A percentile compares a stretch with the other conserved stretches of the same genome.
phyloP scores from a whole-genome alignment of 225 moss, liverwort and hornwort genomes.

The Pseudisothecium myosuroides region DNA sequence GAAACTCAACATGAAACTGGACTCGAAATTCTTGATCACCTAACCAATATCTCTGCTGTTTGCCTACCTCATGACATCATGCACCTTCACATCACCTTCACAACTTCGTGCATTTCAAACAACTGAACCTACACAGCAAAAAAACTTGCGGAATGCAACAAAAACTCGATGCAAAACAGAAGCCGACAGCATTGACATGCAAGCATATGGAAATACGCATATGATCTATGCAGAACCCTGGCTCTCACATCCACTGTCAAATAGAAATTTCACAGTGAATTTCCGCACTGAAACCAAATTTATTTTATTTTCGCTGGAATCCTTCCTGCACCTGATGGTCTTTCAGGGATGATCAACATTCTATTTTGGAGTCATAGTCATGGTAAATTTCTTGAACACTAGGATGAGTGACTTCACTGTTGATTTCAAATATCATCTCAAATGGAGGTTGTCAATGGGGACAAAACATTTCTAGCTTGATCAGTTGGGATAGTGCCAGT shows the following conservation, averaged over 20 bases:
- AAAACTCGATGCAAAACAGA: background rate
- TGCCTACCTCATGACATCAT: conserved; percentile 38
- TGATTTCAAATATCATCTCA: background rate
- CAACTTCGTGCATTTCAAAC: conserved; percentile 10
- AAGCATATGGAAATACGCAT: background rate
- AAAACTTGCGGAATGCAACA: background rate
- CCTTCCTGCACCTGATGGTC: background rate
- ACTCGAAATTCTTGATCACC: background rate
- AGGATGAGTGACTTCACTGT: background rate
- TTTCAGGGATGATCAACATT: background rate
- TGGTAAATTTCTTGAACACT: background rate
- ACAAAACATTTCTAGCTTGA: background rate
- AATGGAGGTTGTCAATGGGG: background rate
- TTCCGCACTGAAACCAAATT: background rate
- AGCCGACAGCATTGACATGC: background rate
- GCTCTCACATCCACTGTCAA: background rate
- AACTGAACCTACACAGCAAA: background rate
- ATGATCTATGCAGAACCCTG: background rate
- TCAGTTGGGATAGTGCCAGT: background rate
- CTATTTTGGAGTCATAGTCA: background rate
- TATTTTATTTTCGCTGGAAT: background rate
- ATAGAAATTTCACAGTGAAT: background rate
- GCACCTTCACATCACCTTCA: conserved; percentile 28
- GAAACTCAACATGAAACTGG: background rate
- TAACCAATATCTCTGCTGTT: background rate